These are phyloP conservation scores for Coelastrella sp. DNA, from an alignment of 139 green algal species.

Conservation along the genomic window DNA sequence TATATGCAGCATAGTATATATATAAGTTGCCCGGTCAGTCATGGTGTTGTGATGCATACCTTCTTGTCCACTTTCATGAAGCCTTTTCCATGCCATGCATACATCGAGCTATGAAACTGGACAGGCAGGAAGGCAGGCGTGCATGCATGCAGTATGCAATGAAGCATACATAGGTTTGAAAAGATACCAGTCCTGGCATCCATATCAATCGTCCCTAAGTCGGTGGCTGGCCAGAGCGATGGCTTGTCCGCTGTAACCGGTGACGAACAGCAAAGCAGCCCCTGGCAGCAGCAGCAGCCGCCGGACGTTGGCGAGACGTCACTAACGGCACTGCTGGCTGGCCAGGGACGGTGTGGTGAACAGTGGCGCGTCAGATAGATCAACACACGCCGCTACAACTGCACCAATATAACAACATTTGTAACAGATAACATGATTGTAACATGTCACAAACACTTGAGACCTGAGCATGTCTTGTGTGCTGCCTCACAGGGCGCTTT, in stretches of 20 bases:
- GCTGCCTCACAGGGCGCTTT: constrained; percentile 69
- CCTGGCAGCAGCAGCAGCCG: not conserved
- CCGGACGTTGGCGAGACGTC: constrained; percentile 5
- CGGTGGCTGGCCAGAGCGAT: constrained; percentile 45
- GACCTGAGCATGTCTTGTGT: not conserved
- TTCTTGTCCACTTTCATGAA: no score
- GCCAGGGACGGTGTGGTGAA: constrained; percentile 34
- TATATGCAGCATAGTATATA: no score
- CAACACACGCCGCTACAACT: constrained; percentile 48
- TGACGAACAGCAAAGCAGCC: constrained; percentile 23
- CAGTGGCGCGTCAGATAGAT: constrained; percentile 45
- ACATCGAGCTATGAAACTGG: no score
- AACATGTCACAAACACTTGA: not conserved
- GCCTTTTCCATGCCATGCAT: no score
- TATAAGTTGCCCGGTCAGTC: no score
- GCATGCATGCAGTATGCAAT: no score
- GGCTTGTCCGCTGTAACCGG: constrained; percentile 41
- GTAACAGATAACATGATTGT: no score
- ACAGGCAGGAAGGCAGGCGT: no score
- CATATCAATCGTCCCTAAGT: constrained; percentile 35
- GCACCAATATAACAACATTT: constrained; percentile 47
- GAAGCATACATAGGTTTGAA: no score
- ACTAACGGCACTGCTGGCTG: not conserved
- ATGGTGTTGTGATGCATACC: no score
- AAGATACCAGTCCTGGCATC: no score